These are phyloP conservation scores for Leccinum huronense DNA, from an alignment of 1,284 basidiomycete genomes.

Conservation along the genomic window DNA sequence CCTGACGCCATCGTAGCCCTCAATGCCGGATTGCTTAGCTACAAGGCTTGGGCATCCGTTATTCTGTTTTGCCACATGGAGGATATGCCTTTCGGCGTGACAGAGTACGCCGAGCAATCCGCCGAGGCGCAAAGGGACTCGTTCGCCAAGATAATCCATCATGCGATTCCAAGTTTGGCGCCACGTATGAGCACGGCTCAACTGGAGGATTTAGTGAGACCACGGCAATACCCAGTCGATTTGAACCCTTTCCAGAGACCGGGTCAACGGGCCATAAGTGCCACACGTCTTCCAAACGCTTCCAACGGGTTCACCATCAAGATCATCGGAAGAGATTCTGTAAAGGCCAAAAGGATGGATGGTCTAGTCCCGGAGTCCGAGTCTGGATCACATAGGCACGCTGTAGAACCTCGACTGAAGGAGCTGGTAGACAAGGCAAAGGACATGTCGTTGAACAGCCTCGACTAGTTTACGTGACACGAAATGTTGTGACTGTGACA, in stretches of 20 bases:
- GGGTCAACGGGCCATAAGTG: conserved; percentile 36
- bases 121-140: conserved; percentile 35
- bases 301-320: conserved; percentile 41
- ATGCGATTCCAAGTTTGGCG: conserved; percentile 25
- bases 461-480: conserved; percentile 29
- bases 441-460: conserved; percentile 26
- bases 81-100: conserved; percentile 40
- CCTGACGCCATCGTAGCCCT: conserved; percentile 40
- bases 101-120: conserved; percentile 44
- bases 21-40: conserved; percentile 42
- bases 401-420: conserved; percentile 7
- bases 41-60: conserved; percentile 37
- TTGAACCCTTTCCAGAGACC: conserved; percentile 42
- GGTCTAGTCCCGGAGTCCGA: not conserved
- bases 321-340: conserved; percentile 29
- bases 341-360: conserved; percentile 4
- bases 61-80: conserved; percentile 33
- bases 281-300: conserved; percentile 36
- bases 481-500: conserved; percentile 18
- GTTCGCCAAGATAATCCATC: conserved; percentile 31
- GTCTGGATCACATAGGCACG: not conserved
- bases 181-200: conserved; percentile 26
- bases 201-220: conserved; percentile 26
- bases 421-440: conserved; percentile 18
- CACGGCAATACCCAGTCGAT: conserved; percentile 34